Evolutionary conservation across 2,329 filamentous ascomycete genomes (phyloP).

Genomic region (Pseudogymnoascus destructans): DNA sequence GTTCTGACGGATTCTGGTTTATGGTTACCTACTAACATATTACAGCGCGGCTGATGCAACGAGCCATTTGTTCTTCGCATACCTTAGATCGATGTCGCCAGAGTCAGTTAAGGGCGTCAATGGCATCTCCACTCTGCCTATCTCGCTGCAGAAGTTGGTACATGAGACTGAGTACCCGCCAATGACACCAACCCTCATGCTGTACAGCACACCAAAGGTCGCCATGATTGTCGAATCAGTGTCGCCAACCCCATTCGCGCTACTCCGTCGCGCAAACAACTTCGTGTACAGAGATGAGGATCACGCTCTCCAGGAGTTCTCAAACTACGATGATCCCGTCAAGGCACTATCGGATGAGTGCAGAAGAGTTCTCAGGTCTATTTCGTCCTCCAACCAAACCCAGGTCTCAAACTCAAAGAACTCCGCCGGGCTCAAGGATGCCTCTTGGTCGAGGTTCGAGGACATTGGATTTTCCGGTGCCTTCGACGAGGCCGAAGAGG

Average conservation of each 20-base stretch:
- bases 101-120: constrained; percentile 54
- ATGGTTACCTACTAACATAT: not conserved
- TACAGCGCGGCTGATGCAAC: constrained; percentile 81
- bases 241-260: constrained; percentile 83
- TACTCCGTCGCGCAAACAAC: constrained; percentile 80
- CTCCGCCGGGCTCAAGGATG: constrained; percentile 63
- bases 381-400: constrained; percentile 81
- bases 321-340: constrained; percentile 79
- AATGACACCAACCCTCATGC: constrained; percentile 60
- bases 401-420: constrained; percentile 57
- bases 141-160: constrained; percentile 80
- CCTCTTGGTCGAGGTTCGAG: constrained; percentile 93
- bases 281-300: constrained; percentile 93
- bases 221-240: constrained; percentile 95
- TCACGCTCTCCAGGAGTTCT: constrained; percentile 68
- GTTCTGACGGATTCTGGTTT: constrained; percentile 19
- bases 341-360: constrained; percentile 87
- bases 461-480: constrained; percentile 79
- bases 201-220: constrained; percentile 72
- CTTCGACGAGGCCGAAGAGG: constrained; percentile 57
- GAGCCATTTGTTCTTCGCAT: constrained; percentile 95
- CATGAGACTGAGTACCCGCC: constrained; percentile 93
- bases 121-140: constrained; percentile 74
- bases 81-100: constrained; percentile 80
- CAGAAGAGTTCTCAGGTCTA: constrained; percentile 73